A percentile compares a stretch with the other conserved stretches of the same genome.
These are phyloP conservation scores for Pythium coloratum DNA, from an alignment of 352 stramenopile genomes.

Conservation along the genomic window DNA sequence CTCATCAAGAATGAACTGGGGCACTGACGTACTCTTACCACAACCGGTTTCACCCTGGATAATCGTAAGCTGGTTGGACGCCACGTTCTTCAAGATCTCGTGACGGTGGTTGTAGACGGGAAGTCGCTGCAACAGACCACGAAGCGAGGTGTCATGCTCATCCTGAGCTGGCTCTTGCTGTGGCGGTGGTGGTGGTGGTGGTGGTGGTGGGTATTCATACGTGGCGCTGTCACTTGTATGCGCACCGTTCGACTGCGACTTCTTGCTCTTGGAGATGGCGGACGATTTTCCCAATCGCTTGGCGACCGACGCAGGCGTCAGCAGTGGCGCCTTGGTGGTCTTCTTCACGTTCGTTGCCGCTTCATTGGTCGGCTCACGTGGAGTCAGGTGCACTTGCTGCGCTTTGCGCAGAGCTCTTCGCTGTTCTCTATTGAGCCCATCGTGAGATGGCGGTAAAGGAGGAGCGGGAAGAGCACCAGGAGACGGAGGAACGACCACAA, in stretches of 20 bases:
- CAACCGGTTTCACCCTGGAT: constrained; percentile 95
- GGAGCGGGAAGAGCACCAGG: background rate
- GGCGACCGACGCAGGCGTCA: constrained; percentile 21
- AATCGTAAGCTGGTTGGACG: constrained; percentile 86
- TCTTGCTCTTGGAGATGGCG: constrained; percentile 12
- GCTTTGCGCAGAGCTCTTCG: background rate
- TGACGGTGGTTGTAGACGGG: constrained; percentile 88
- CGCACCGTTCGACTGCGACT: background rate
- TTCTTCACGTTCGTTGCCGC: background rate
- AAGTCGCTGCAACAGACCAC: constrained; percentile 66
- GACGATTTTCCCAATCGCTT: constrained; percentile 18
- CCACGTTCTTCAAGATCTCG: constrained; percentile 84
- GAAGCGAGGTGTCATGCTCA: constrained; percentile 9
- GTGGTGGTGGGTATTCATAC: background rate
- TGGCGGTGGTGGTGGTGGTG: too few relatives aligned
- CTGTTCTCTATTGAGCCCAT: background rate
- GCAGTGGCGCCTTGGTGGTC: constrained; percentile 3
- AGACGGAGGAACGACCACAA: background rate
- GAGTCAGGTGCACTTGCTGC: background rate
- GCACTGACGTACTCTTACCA: constrained; percentile 96
- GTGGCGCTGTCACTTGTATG: background rate
- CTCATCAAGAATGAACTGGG: constrained; percentile 91
- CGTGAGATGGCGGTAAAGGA: constrained; percentile 21
- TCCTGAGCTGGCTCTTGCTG: background rate
- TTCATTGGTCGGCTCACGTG: background rate